These are phyloP conservation scores for Papiliotrema nemorosa DNA, from an alignment of 1,284 basidiomycete species.

Conservation along the genomic window DNA sequence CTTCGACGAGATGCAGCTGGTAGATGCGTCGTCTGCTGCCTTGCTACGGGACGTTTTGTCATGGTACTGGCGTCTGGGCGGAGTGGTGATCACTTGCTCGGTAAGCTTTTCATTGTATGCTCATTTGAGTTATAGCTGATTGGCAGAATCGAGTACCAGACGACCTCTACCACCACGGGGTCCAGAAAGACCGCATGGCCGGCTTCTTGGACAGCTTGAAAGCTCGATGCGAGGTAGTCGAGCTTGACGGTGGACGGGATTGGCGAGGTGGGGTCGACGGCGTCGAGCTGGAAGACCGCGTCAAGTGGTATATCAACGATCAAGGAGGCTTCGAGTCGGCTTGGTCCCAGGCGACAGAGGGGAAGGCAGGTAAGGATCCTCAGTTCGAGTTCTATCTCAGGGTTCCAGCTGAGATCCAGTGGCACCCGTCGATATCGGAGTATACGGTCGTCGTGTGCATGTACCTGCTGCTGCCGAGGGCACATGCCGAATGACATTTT, in stretches of 20 bases:
- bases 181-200: conserved; percentile 62
- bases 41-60: conserved; percentile 66
- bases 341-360: conserved; percentile 31
- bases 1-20: conserved; percentile 68
- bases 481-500: conserved; percentile 59
- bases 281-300: conserved; percentile 37
- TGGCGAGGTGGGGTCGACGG: conserved; percentile 41
- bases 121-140: not conserved
- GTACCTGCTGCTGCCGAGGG: conserved; percentile 55
- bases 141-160: conserved; percentile 61
- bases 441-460: conserved; percentile 56
- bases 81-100: conserved; percentile 59
- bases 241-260: conserved; percentile 55
- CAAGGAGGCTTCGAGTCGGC: conserved; percentile 38
- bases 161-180: conserved; percentile 66
- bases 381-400: too few species aligned
- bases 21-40: conserved; percentile 65
- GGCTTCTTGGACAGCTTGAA: conserved; percentile 64
- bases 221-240: conserved; percentile 60
- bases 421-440: conserved; percentile 38
- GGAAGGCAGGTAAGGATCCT: conserved; percentile 25
- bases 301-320: conserved; percentile 27
- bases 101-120: conserved; percentile 19
- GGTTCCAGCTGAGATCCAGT: conserved; percentile 15
- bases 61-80: conserved; percentile 72